phyloP scores from a whole-genome alignment of 1,139 yeast genomes.

The Casaregolazyma suthepensis region DNA sequence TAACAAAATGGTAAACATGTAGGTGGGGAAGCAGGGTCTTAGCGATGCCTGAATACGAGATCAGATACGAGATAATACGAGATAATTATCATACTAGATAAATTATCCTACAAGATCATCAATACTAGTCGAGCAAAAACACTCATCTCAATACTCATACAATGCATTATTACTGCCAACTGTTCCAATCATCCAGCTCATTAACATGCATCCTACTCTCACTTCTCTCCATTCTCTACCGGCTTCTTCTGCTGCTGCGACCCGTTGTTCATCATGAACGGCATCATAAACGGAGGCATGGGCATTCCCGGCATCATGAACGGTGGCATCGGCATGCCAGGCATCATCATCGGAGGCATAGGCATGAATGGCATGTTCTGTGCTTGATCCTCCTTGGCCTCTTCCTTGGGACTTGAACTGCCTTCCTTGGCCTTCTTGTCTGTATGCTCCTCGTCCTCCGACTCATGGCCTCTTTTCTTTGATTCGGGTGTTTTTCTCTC shows the following conservation, averaged over 20 bases:
- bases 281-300: slow-evolving; percentile 17
- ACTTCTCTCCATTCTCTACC: neutral
- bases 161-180: no score
- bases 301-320: slow-evolving; percentile 19
- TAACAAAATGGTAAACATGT: no score
- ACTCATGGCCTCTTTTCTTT: slow-evolving; percentile 18
- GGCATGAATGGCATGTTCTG: slow-evolving; percentile 18
- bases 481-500: slow-evolving; percentile 22
- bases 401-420: slow-evolving; percentile 1
- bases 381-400: slow-evolving; percentile 9
- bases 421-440: slow-evolving; percentile 9
- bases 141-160: no score
- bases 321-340: slow-evolving; percentile 22
- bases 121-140: no score
- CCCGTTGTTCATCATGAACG: slow-evolving; percentile 7
- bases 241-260: neutral
- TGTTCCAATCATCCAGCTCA: no score
- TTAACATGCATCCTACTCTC: no score
- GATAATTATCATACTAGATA: no score
- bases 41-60: no score
- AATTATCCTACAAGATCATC: no score
- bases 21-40: no score
- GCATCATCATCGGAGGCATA: slow-evolving; percentile 20
- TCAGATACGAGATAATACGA: no score
- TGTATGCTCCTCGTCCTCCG: slow-evolving; percentile 8